Evolutionary conservation across 345 rosid species (phyloP), one percentile per base, ranked within the genome.

Genomic region (Linum usitatissimum): DNA sequence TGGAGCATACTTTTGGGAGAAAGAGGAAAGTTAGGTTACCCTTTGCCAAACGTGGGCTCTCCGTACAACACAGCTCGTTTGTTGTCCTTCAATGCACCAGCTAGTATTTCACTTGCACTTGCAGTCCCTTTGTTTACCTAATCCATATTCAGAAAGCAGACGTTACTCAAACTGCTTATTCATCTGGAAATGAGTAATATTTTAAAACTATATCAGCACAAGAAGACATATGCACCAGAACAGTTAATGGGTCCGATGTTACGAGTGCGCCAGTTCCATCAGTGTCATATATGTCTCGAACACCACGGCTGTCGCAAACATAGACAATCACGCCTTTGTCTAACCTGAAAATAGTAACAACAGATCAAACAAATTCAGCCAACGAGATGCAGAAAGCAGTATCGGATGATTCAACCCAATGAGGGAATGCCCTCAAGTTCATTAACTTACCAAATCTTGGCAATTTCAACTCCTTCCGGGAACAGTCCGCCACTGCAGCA

Each of bases 111-210:
- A 20, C 99, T 93, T n/a, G 97, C 97, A 68, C 99, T 93, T 0
- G 99, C 99, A 0, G 96, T 90, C 19, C 99, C 99, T 77, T 87
- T 93, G 83, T 93, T 93, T 69, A 93, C 98, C 97, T 89, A 73
- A 59, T 40, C 60, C 58, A 71, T 67, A 56, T 30, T 71, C 64
- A 34, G 53, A 38, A 60, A 54, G 40, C 58, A 67, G 21, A 56
- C 40, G 48, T 4, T 14, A 34, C 14, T 45, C 51, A 45, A 45
- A 15, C 17, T 10, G 51, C 51, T 10, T 10, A 45, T 45, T 10
- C 8, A 10, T 45, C 51, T 45, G 48, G 48, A 40, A 40, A 7
- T 3, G 48, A 45, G 14, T 10, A 15, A 9, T 45, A 45, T 12
- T 15, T 1, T 12, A 45, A 45, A 3, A 55, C 58, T n/a, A 55